Conservation (phyloP, 1,284 basidiomycete genomes). For the Irpex rosettiformis region DNA sequence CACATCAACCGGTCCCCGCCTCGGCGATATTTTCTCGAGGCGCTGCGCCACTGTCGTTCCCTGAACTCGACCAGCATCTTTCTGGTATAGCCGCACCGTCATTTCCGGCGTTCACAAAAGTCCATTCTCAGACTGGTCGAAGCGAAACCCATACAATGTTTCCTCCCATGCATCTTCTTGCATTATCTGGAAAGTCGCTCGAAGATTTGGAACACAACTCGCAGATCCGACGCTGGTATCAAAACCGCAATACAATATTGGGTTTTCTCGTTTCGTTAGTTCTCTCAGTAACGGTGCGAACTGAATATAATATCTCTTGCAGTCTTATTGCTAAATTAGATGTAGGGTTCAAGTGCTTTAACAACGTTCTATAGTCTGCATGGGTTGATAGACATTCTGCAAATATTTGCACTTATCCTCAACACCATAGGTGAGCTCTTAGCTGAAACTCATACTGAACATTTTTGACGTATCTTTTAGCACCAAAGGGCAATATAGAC, state of each 20-base stretch:
- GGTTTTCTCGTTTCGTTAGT: constrained; percentile 36
- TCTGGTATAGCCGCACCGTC: constrained; percentile 41
- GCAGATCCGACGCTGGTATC: constrained; percentile 44
- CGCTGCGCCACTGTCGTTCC: constrained; percentile 55
- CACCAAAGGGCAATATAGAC: constrained; percentile 14
- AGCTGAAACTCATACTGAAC: constrained; percentile 33
- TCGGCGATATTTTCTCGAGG: constrained; percentile 50
- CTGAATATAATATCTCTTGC: not conserved
- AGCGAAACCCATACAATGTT: constrained; percentile 41
- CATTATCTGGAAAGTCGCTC: constrained; percentile 42
- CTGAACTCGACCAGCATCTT: constrained; percentile 56
- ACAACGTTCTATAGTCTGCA: constrained; percentile 67
- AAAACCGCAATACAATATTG: constrained; percentile 51
- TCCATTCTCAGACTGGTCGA: constrained; percentile 11
- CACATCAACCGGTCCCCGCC: constrained; percentile 52
- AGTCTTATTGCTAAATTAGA: not conserved
- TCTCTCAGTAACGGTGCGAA: constrained; percentile 51
- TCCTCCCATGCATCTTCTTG: constrained; percentile 56
- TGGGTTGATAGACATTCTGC: constrained; percentile 62
- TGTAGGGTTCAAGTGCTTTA: constrained; percentile 62
- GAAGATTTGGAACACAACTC: constrained; percentile 59
- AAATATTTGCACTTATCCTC: constrained; percentile 67
- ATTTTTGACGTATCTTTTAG: constrained; percentile 4
- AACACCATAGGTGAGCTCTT: constrained; percentile 52
- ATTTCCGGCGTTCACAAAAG: constrained; percentile 24